Evolutionary conservation across 192 early-diverging fungal genomes (phyloP).

Genomic region (Haplosporangium gracile): DNA sequence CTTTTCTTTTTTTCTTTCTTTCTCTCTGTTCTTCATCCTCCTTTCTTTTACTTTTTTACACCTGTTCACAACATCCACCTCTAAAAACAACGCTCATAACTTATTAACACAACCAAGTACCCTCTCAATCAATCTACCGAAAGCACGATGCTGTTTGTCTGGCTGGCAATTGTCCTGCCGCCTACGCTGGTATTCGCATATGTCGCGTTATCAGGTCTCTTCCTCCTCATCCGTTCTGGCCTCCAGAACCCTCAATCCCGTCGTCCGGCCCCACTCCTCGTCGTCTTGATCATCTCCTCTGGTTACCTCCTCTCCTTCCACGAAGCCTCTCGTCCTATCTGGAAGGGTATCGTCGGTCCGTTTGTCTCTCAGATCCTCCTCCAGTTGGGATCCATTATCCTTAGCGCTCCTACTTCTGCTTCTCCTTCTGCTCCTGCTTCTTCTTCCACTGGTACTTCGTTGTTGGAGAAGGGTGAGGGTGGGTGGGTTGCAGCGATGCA

Average conservation of each 20-base stretch:
- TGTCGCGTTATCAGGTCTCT: constrained; percentile 49
- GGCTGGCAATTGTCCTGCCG: constrained; percentile 43
- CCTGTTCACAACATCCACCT: neutral
- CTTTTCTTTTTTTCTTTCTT: neutral
- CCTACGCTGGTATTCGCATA: constrained; percentile 51
- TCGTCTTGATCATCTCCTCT: constrained; percentile 38
- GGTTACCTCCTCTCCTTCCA: constrained; percentile 50
- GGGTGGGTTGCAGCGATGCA: neutral
- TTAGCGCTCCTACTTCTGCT: neutral
- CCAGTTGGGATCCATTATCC: constrained; percentile 32
- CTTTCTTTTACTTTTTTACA: neutral
- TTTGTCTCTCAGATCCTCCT: constrained; percentile 39
- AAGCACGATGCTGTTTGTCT: constrained; percentile 42
- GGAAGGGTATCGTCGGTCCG: constrained; percentile 33
- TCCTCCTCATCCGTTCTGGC: constrained; percentile 41
- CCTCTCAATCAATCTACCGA: neutral
- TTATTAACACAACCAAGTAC: neutral
- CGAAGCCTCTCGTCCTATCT: constrained; percentile 41
- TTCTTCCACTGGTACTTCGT: neutral
- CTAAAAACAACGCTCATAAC: neutral
- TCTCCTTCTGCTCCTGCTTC: neutral
- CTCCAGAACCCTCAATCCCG: constrained; percentile 47
- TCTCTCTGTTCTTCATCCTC: neutral
- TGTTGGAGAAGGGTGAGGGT: neutral
- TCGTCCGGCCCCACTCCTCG: constrained; percentile 20